These are phyloP conservation scores for Pestalotiopsis sp. DNA, from an alignment of 2,329 filamentous ascomycete species.

Conservation along the genomic window DNA sequence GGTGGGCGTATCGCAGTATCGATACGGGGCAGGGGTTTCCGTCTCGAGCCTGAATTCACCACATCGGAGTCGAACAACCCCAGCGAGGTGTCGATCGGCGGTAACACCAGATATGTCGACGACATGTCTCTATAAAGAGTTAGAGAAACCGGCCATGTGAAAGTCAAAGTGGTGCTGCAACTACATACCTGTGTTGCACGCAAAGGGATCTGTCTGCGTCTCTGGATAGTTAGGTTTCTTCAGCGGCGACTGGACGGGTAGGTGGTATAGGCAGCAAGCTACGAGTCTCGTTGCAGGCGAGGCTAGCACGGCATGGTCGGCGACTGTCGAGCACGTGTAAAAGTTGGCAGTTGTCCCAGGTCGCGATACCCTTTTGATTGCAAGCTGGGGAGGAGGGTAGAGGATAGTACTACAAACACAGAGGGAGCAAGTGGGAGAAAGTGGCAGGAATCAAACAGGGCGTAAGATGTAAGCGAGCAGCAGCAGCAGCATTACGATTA, in stretches of 20 bases:
- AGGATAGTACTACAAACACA: background rate
- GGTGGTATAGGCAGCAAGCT: background rate
- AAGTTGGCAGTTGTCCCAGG: background rate
- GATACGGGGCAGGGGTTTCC: conserved; percentile 22
- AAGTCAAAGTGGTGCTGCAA: background rate
- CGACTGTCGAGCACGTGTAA: background rate
- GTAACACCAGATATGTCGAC: conserved; percentile 8
- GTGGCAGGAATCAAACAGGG: background rate
- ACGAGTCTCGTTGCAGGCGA: background rate
- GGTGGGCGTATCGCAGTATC: conserved; percentile 21
- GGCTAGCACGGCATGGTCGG: background rate
- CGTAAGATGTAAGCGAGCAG: conserved; percentile 1
- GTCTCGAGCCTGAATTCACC: conserved; percentile 9
- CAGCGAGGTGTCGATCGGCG: conserved; percentile 13
- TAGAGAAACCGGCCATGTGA: background rate
- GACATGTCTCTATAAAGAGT: background rate
- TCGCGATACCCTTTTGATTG: background rate
- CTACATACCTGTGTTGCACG: background rate
- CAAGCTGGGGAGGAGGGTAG: background rate
- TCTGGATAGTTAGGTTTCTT: background rate
- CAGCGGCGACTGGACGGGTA: background rate
- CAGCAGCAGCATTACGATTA: background rate
- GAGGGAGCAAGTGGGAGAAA: background rate
- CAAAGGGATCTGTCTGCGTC: background rate
- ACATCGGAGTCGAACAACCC: conserved; percentile 12